These are phyloP conservation scores for Clarireedia sp. DNA, from an alignment of 2,329 filamentous ascomycete species.

Conservation along the genomic window DNA sequence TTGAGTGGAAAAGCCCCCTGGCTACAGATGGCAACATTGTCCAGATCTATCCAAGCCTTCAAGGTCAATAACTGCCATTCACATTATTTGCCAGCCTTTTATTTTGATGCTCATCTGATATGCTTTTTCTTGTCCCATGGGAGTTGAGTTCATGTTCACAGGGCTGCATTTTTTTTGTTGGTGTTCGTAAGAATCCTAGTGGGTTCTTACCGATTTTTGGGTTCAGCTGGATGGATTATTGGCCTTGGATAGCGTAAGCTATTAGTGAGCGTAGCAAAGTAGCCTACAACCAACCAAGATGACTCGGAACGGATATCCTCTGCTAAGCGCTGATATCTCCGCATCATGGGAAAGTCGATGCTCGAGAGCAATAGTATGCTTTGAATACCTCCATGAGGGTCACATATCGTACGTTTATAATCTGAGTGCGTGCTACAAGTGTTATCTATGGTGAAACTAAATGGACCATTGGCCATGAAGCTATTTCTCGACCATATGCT, in stretches of 20 bases:
- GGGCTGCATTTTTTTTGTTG: slow-evolving; percentile 4
- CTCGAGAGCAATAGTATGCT: slow-evolving; percentile 2
- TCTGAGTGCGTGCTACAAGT: neutral
- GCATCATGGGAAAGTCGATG: neutral
- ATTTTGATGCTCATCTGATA: slow-evolving; percentile 5
- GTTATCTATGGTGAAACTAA: neutral
- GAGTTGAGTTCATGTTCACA: neutral
- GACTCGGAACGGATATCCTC: neutral
- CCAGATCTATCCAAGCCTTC: slow-evolving; percentile 10
- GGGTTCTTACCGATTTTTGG: neutral
- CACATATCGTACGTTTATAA: slow-evolving; percentile 10
- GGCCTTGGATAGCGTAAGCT: neutral
- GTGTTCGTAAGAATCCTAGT: neutral
- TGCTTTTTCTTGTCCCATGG: slow-evolving; percentile 1
- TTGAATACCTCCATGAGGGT: slow-evolving; percentile 2
- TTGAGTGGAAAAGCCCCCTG: slow-evolving; percentile 1
- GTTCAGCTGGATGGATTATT: neutral
- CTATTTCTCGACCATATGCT: neutral
- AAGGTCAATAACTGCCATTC: slow-evolving; percentile 8
- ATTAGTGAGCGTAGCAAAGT: neutral
- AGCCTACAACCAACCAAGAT: neutral
- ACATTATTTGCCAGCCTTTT: slow-evolving; percentile 1
- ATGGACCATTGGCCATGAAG: neutral
- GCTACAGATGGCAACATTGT: slow-evolving; percentile 5
- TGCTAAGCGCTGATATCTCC: neutral